Evolutionary conservation across 495 filamentous ascomycete species (phyloP), one percentile per base, ranked within the genome.

Genomic region (Paragyromitra xinjiangensis): DNA sequence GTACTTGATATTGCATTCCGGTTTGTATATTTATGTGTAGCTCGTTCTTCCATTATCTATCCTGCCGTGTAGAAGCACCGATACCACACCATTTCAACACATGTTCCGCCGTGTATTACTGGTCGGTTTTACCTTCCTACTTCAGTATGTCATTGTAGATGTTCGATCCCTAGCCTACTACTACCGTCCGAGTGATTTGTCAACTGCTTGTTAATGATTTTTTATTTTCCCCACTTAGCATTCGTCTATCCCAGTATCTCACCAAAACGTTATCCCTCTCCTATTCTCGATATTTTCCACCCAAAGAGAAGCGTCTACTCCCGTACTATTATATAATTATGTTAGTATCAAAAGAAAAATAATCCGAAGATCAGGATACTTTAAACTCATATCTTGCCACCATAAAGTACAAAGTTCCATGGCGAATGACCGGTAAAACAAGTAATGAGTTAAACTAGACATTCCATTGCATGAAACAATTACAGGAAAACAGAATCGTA

Each of bases 381-480:
- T 11, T 6, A 16, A 3, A 19, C 34, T 19, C 0, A 44, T 12
- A 42, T 24, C 6, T 3, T 0, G 6, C 14, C 45, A 1, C 12
- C 55, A 50, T 45, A 50, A 39, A 40, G 44, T 62, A 62, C 40
- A 59, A n/a, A 26, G 26, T 16, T 53, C 5, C 34, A 64, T 44
- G 34, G 56, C 19, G 39, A 44, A 29, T 53, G 39, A 73, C 56
- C 12, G 19, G 40, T 55, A 50, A 56, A 70, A 44, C 26, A 29
- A 16, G 34, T 39, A 34, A 39, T 51, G 44, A 74, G 29, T 69
- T 63, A 39, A 48, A 79, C 53, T 37, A 58, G 53, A 77, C 61
- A 79, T 79, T 78, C 59, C 58, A 78, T 79, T 79, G 59, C 53
- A 50, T 78, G 66, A 78, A 78, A 79, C 74, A 77, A 62, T 78